Evolutionary conservation across 2,329 filamentous ascomycete species (phyloP).

Genomic region (Dendrostoma leiphaemia): DNA sequence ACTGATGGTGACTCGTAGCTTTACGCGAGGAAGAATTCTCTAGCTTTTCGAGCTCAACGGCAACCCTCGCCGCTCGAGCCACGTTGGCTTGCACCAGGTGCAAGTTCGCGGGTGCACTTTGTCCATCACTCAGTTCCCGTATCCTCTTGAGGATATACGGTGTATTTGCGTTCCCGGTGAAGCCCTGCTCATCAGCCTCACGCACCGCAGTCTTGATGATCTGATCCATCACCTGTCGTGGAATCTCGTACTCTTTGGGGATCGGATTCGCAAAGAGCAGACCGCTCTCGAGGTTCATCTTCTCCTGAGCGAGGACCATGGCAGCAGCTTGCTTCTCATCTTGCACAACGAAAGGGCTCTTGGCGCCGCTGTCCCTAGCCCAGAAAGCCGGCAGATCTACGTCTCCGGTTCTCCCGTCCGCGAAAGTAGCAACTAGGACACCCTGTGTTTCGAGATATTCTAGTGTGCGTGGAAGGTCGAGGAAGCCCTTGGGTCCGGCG

Average conservation of each 20-base stretch:
- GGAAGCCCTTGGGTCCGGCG: slow-evolving; percentile 92
- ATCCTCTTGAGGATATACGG: slow-evolving; percentile 80
- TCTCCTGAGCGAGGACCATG: slow-evolving; percentile 79
- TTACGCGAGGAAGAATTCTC: slow-evolving; percentile 26
- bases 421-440: slow-evolving; percentile 84
- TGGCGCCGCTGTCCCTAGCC: slow-evolving; percentile 79
- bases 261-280: slow-evolving; percentile 89
- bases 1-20: slow-evolving; percentile 9
- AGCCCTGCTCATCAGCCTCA: slow-evolving; percentile 63
- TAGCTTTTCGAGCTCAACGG: slow-evolving; percentile 50
- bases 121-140: slow-evolving; percentile 71
- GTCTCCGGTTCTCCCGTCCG: slow-evolving; percentile 68
- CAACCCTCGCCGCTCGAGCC: slow-evolving; percentile 51
- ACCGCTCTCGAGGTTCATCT: slow-evolving; percentile 71
- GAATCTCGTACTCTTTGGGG: slow-evolving; percentile 66
- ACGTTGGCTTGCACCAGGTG: slow-evolving; percentile 57
- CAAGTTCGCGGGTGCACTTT: slow-evolving; percentile 72
- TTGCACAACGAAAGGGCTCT: slow-evolving; percentile 72
- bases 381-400: slow-evolving; percentile 94
- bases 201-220: slow-evolving; percentile 67
- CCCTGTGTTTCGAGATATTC: slow-evolving; percentile 73
- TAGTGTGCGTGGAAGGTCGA: slow-evolving; percentile 86
- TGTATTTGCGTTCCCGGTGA: slow-evolving; percentile 74
- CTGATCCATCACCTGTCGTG: slow-evolving; percentile 66
- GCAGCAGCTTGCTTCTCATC: slow-evolving; percentile 81